phyloP scores from a whole-genome alignment of 2,329 filamentous ascomycete genomes.

The Pestalotiopsis sp. region DNA sequence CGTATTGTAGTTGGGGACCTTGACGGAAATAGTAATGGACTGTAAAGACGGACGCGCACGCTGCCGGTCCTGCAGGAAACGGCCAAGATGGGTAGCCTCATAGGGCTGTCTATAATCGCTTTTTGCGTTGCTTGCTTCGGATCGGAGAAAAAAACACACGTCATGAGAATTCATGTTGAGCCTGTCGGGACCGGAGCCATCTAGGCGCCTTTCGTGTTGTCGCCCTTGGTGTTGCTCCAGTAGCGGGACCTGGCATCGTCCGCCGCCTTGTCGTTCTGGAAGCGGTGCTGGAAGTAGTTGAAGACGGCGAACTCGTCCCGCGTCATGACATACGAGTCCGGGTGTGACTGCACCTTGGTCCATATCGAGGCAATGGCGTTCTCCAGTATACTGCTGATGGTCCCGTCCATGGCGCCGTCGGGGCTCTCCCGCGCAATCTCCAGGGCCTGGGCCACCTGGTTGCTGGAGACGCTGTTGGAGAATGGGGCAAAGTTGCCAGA shows the following conservation, averaged over 20 bases:
- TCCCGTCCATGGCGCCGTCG: constrained; percentile 65
- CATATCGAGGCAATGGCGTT: constrained; percentile 66
- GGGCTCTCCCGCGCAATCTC: constrained; percentile 76
- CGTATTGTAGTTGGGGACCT: background rate
- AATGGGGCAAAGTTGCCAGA: constrained; percentile 13
- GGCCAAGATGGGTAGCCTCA: background rate
- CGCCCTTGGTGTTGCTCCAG: constrained; percentile 48
- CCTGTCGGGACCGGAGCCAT: too few species aligned
- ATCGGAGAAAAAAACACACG: background rate
- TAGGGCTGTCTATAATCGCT: constrained; percentile 3
- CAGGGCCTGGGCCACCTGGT: constrained; percentile 66
- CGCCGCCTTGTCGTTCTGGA: constrained; percentile 54
- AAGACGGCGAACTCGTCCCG: constrained; percentile 82
- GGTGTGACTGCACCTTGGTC: constrained; percentile 66
- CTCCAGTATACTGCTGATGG: constrained; percentile 68
- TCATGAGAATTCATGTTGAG: too few species aligned
- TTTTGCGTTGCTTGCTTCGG: background rate
- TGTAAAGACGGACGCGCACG: background rate
- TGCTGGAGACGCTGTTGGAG: constrained; percentile 31
- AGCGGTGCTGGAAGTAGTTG: constrained; percentile 79
- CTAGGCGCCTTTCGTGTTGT: constrained; percentile 4
- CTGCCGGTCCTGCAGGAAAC: background rate
- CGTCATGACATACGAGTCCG: constrained; percentile 72
- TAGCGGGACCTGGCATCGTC: constrained; percentile 53
- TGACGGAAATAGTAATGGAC: background rate